phyloP scores from a whole-genome alignment of 768 basidiomycete genomes.

The Rhodotorula diobovata region DNA sequence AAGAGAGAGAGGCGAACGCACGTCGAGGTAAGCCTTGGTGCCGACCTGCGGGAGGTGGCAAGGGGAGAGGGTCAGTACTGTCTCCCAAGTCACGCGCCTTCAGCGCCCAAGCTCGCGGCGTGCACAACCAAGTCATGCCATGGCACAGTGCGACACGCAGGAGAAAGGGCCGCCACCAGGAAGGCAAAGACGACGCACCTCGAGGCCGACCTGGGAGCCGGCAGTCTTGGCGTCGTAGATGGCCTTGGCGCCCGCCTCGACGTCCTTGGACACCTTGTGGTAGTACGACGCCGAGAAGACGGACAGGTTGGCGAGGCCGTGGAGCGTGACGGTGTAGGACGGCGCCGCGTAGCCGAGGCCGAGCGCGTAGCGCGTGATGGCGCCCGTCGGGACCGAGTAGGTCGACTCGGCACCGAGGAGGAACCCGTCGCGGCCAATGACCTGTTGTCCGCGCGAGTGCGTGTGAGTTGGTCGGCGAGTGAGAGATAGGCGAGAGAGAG shows the following conservation, averaged over 20 bases:
- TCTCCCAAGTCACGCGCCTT: too few species aligned
- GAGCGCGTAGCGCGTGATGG: conserved; percentile 82
- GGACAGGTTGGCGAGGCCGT: conserved; percentile 89
- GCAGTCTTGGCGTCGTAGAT: conserved; percentile 91
- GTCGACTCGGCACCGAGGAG: conserved; percentile 91
- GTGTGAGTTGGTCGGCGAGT: background rate
- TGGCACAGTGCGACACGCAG: background rate
- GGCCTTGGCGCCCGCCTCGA: conserved; percentile 92
- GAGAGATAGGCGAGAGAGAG: background rate
- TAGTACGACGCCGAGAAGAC: conserved; percentile 95
- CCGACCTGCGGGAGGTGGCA: conserved; percentile 56
- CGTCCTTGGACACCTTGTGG: conserved; percentile 85
- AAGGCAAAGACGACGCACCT: conserved; percentile 46
- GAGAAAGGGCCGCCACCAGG: too few species aligned
- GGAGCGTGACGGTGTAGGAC: conserved; percentile 88
- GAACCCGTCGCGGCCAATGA: conserved; percentile 85
- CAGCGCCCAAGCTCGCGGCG: too few species aligned
- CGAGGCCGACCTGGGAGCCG: conserved; percentile 76
- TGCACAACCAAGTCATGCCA: too few species aligned
- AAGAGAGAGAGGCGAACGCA: conserved; percentile 16
- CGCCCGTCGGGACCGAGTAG: conserved; percentile 93
- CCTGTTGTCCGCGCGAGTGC: conserved; percentile 10
- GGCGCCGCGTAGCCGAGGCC: conserved; percentile 93
- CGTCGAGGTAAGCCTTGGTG: conserved; percentile 74
- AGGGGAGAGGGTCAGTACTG: background rate